Evolutionary conservation across 2,329 filamentous ascomycete species (phyloP), one percentile per base, ranked within the genome.

Genomic region (Alternaria incomplexa): DNA sequence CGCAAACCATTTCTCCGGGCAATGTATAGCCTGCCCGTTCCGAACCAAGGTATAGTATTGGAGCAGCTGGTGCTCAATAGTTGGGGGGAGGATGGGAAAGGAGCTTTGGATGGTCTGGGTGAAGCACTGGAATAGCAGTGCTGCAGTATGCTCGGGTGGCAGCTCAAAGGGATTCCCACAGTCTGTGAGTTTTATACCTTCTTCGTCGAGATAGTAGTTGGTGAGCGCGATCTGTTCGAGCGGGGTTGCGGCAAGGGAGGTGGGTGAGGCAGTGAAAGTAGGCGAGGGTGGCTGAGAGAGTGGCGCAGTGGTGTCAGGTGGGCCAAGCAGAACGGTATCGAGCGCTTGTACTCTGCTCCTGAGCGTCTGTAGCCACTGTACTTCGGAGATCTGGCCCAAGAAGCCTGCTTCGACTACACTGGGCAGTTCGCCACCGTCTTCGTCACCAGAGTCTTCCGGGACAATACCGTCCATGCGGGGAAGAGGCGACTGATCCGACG

Each of bases 31-130:
- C 22, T 60, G 50, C 11, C 47, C 47, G 3, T 13, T 46, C 25
- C 56, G 55, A 3, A 64, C 28, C 23, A 61, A 13, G 5, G 59
- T 32, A 48, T 62, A 62, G 46, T 66, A 70, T 11, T 55, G 54
- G 9, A 46, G 46, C 7, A 70, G 61, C 10, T 70, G 50, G 13
- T 45, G 28, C 22, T 62, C 46, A 17, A 68, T 45, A 4, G 32
- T 52, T 1, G 11, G 26, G 3, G 63, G 58, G 17, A 70, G 17
- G 67, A 81, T 62, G 67, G 73, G 50, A 43, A 53, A 69, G 40
- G 63, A 79, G 52, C 64, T 64, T 11, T 69, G 64, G 20, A 81
- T 53, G 12, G 73, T 77, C 13, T 66, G 58, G 32, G 78, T 68
- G 54, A 78, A 81, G 23, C 64, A 69, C 13, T 72, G 52, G 17